These are phyloP conservation scores for Dendrothele bispora DNA, from an alignment of 768 basidiomycete genomes.

Conservation along the genomic window DNA sequence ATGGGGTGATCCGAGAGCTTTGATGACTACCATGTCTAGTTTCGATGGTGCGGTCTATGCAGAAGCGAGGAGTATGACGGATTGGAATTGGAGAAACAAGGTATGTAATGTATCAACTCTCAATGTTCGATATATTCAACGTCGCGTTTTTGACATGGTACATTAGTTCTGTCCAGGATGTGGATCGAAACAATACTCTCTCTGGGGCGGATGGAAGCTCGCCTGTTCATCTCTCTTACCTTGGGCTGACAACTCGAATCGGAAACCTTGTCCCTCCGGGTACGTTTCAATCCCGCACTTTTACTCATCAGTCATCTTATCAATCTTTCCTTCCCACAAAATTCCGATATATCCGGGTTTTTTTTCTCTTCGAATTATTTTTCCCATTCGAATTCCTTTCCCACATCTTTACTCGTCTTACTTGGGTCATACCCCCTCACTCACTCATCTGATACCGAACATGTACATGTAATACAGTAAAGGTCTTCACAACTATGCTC, in stretches of 20 bases:
- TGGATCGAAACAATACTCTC: slow-evolving; percentile 74
- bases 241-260: slow-evolving; percentile 64
- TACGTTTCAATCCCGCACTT: slow-evolving; percentile 33
- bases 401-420: too few relatives aligned
- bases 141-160: slow-evolving; percentile 1
- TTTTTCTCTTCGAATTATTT: slow-evolving; percentile 10
- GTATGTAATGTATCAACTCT: slow-evolving; percentile 33
- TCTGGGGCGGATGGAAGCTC: slow-evolving; percentile 97
- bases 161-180: slow-evolving; percentile 86
- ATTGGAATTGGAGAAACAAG: slow-evolving; percentile 93
- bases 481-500: slow-evolving; percentile 85
- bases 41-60: slow-evolving; percentile 80
- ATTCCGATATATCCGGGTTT: too few relatives aligned
- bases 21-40: slow-evolving; percentile 54
- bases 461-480: slow-evolving; percentile 46
- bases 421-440: too few relatives aligned
- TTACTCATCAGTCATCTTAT: not conserved
- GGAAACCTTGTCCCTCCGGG: slow-evolving; percentile 72
- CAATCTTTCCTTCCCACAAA: too few relatives aligned
- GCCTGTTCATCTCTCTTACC: slow-evolving; percentile 75
- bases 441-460: too few relatives aligned
- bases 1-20: slow-evolving; percentile 68
- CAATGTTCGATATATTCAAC: not conserved
- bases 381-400: slow-evolving; percentile 9
- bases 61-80: slow-evolving; percentile 75